Evolutionary conservation across 108 stramenopile species (phyloP), one percentile per base, ranked within the genome.

Genomic region (Aurantiochytrium sp.): DNA sequence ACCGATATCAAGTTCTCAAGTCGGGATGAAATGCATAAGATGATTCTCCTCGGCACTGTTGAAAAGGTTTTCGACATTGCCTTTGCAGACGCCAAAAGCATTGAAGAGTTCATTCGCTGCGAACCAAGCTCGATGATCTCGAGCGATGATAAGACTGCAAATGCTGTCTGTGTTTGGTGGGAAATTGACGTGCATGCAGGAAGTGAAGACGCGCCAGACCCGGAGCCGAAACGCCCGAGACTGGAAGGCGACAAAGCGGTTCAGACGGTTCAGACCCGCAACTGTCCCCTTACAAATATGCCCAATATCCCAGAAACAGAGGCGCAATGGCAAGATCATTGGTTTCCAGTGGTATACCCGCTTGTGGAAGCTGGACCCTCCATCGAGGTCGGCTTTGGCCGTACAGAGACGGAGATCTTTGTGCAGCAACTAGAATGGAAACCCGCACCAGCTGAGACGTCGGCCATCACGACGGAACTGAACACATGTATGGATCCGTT

Each of bases 261-360:
- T 35, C 35, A 35, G 35, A 35, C 35, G 35, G 35, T 35, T 35
- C 35, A 35, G 35, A 35, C 35, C 35, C 87, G 35, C 87, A 10
- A 16, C 5, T n/a, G 60, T 25, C 19, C 53, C n/a, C 4, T 60
- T 23, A 19, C 23, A 23, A 88, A 59, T 43, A n/a, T 4, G n/a
- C 43, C 59, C 25, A 5, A 29, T 25, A 18, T 90, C 28, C 4
- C 87, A 23, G 90, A 73, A 23, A 28, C 47, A 88, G 72, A 88
- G 29, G 89, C 88, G 87, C 59, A 91, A 35, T 93, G 91, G 92
- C 93, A 93, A 44, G 93, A 93, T 60, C 93, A 93, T 35, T 93
- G 93, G 93, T 60, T 90, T 3, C 93, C 91, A 49, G 57, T 45
- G 5, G 91, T 92, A 5, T 88, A 53, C 28, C 93, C 93, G n/a